These are phyloP conservation scores for Nakaseomyces uthaithaninus DNA, from an alignment of 1,139 yeast species.

Conservation along the genomic window DNA sequence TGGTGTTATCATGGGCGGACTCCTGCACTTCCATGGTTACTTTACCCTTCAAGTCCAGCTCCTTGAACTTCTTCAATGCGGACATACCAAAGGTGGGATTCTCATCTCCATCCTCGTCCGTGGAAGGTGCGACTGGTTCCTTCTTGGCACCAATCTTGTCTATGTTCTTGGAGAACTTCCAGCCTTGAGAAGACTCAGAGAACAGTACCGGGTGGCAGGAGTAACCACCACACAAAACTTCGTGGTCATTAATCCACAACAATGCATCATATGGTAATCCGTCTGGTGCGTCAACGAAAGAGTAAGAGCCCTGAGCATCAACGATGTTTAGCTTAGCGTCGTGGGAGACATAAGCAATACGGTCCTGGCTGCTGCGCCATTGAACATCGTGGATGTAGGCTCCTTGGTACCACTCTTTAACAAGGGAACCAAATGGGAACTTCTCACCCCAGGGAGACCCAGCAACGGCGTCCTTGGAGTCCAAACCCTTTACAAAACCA, in stretches of 20 bases:
- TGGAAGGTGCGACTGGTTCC: conserved; percentile 29
- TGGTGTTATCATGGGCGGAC: conserved; percentile 88
- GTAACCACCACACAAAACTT: conserved; percentile 83
- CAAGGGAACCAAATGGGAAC: conserved; percentile 88
- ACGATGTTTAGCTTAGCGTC: conserved; percentile 71
- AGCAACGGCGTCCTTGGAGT: conserved; percentile 57
- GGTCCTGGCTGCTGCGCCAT: conserved; percentile 68
- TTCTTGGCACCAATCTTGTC: conserved; percentile 44
- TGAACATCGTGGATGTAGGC: conserved; percentile 92
- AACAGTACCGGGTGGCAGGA: conserved; percentile 87
- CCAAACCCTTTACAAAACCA: conserved; percentile 86
- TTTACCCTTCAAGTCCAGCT: conserved; percentile 88
- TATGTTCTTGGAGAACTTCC: conserved; percentile 58
- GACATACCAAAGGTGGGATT: conserved; percentile 61
- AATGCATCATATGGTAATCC: conserved; percentile 76
- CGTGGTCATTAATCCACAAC: conserved; percentile 56
- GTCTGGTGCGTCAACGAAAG: conserved; percentile 64
- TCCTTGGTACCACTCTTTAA: conserved; percentile 79
- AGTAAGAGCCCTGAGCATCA: conserved; percentile 38
- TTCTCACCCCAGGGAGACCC: conserved; percentile 90
- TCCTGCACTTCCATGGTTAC: conserved; percentile 46
- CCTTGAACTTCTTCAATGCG: conserved; percentile 92
- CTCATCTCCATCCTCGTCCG: conserved; percentile 46
- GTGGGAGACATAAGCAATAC: conserved; percentile 71
- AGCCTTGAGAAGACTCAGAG: conserved; percentile 58